Conservation (phyloP, 148 eudicot genomes). For the Dysphania ambrosioides region DNA sequence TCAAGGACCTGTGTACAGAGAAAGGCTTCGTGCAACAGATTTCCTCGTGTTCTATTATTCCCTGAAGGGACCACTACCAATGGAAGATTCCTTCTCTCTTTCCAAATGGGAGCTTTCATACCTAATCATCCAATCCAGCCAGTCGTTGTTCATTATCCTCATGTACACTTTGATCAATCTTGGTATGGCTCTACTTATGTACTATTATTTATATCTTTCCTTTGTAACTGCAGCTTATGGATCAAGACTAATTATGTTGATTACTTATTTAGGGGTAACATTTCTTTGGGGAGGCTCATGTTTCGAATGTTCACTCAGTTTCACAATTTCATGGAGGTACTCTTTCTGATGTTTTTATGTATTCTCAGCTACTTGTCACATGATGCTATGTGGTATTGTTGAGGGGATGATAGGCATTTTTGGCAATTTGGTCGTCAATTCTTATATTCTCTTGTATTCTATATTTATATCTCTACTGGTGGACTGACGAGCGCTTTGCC, state of each 20-base stretch:
- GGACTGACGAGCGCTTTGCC: no score
- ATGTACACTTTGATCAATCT: conserved; percentile 92
- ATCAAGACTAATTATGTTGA: conserved; percentile 7
- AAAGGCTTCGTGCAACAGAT: conserved; percentile 79
- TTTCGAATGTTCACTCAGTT: conserved; percentile 41
- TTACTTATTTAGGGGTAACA: conserved; percentile 60
- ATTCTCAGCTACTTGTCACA: not conserved
- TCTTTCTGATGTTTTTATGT: not conserved
- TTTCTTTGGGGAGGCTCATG: conserved; percentile 42
- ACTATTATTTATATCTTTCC: conserved; percentile 2
- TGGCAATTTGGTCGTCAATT: not conserved
- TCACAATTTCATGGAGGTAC: conserved; percentile 43
- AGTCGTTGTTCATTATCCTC: conserved; percentile 78
- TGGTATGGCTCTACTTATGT: conserved; percentile 25
- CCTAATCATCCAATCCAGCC: conserved; percentile 93
- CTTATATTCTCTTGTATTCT: no score
- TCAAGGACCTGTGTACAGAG: conserved; percentile 96
- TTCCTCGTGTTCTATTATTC: conserved; percentile 87
- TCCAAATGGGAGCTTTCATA: conserved; percentile 96
- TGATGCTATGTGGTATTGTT: not conserved
- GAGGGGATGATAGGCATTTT: not conserved
- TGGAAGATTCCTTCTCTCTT: conserved; percentile 79
- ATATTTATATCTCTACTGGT: no score
- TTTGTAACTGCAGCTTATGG: conserved; percentile 10
- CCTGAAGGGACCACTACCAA: conserved; percentile 98